Percentiles rank a stretch among this genome's conserved stretches.
These are phyloP conservation scores for Excoecaria agallocha DNA, from an alignment of 345 rosid genomes.

Conservation along the genomic window DNA sequence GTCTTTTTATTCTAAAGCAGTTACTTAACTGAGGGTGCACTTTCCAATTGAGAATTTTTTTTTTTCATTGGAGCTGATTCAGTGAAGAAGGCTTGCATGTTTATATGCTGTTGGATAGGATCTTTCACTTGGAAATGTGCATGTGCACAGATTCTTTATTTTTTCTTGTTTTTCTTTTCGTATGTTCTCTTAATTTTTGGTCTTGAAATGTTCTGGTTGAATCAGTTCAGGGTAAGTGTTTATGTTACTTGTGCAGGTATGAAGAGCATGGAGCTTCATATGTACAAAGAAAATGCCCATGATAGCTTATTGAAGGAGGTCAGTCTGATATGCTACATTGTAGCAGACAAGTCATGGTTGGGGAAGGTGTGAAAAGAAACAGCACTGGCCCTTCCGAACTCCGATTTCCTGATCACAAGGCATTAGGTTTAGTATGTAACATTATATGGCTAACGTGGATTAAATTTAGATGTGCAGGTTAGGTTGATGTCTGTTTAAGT, in stretches of 20 bases:
- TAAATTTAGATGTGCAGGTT: no score
- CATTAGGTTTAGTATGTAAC: no score
- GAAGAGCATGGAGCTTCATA: conserved; percentile 98
- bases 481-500: no score
- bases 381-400: no score
- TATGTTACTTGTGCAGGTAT: conserved; percentile 47
- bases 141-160: not conserved
- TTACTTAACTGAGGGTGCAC: not conserved
- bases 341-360: conserved; percentile 1
- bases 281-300: conserved; percentile 95
- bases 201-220: not conserved
- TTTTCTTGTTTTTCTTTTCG: no score
- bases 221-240: not conserved
- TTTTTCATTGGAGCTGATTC: not conserved
- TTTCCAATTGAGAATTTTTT: not conserved
- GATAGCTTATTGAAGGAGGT: conserved; percentile 12
- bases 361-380: not conserved
- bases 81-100: not conserved
- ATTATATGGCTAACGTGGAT: no score
- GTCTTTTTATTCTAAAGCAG: not conserved
- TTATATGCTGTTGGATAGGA: not conserved
- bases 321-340: not conserved
- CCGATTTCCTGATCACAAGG: no score
- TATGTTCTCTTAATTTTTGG: not conserved
- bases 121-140: not conserved